phyloP scores from a whole-genome alignment of 176 grass and related monocot genomes.

The Avena eriantha region DNA sequence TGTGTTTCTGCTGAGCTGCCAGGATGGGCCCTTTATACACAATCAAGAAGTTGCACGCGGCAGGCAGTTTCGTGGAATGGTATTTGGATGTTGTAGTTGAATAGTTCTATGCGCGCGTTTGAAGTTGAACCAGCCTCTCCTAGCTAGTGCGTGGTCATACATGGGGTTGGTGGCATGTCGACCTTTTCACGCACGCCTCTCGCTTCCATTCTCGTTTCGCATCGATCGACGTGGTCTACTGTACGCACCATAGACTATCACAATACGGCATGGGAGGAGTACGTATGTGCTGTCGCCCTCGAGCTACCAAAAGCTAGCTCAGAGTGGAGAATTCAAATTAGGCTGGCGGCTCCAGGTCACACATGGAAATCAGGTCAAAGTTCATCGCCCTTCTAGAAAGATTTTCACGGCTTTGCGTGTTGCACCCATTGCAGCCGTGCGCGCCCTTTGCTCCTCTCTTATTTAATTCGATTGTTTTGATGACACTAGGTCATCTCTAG shows the following conservation, averaged over 20 bases:
- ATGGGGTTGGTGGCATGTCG: neutral
- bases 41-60: neutral
- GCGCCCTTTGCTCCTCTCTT: neutral
- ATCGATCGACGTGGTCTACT: neutral
- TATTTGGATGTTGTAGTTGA: neutral
- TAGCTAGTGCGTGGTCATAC: neutral
- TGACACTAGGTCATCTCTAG: neutral
- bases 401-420: neutral
- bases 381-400: neutral
- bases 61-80: neutral
- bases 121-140: neutral
- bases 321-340: neutral
- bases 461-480: neutral
- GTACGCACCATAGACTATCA: neutral
- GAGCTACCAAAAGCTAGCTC: neutral
- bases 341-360: neutral
- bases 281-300: neutral
- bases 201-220: neutral
- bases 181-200: neutral
- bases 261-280: neutral
- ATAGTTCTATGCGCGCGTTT: neutral
- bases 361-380: neutral
- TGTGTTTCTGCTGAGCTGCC: neutral
- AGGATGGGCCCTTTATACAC: neutral
- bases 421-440: neutral